These are phyloP conservation scores for Afroboletus lepidellus DNA, from an alignment of 1,284 basidiomycete species.

Conservation along the genomic window DNA sequence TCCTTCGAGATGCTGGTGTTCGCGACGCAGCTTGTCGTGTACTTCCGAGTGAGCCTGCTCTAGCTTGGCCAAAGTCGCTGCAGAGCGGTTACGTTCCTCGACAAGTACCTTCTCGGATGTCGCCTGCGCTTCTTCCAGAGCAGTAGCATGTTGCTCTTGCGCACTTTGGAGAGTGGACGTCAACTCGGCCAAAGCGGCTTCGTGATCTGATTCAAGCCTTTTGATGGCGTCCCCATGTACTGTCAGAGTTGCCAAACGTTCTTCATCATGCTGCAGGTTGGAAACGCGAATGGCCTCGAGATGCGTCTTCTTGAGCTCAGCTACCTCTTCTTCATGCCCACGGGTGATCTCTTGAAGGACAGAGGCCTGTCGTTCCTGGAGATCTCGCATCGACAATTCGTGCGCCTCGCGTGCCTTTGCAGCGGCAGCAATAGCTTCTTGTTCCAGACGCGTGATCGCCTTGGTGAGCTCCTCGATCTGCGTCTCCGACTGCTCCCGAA, in stretches of 20 bases:
- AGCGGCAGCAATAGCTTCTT: conserved; percentile 42
- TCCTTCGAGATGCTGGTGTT: conserved; percentile 23
- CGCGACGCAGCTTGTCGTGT: conserved; percentile 30
- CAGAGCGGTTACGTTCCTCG: conserved; percentile 43
- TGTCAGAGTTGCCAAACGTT: conserved; percentile 35
- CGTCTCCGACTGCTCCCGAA: conserved; percentile 38
- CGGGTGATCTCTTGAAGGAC: conserved; percentile 54
- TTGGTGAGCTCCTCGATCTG: conserved; percentile 52
- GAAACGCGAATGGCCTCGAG: conserved; percentile 35
- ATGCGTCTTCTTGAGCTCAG: conserved; percentile 47
- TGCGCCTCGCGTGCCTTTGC: conserved; percentile 46
- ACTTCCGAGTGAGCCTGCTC: conserved; percentile 32
- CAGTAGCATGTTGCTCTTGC: conserved; percentile 45
- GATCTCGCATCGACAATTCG: conserved; percentile 47
- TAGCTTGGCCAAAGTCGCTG: conserved; percentile 40
- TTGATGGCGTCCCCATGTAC: conserved; percentile 42
- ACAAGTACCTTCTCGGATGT: conserved; percentile 39
- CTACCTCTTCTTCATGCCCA: conserved; percentile 53
- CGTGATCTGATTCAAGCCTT: conserved; percentile 46
- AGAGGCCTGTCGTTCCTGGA: conserved; percentile 56
- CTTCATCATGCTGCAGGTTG: conserved; percentile 31
- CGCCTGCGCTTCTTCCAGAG: conserved; percentile 41
- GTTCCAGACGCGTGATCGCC: conserved; percentile 44
- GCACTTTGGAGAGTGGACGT: conserved; percentile 43
- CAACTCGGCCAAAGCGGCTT: conserved; percentile 43